Base-by-base conservation (phyloP, 2,329 filamentous ascomycete species). In the Ascochyta rabiei region DNA sequence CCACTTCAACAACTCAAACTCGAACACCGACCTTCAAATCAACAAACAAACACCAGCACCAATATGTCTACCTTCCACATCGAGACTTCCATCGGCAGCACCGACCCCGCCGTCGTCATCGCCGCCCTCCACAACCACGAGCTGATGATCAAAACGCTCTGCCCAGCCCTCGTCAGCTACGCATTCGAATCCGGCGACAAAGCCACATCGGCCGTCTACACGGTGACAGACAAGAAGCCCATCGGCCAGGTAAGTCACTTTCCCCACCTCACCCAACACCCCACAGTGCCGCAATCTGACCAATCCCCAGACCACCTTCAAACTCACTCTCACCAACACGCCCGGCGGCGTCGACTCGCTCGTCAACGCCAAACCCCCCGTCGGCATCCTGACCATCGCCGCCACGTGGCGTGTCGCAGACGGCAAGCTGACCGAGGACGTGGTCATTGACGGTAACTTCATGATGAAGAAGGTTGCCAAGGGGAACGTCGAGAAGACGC, bases 401-500 rank as follows among this genome's bases (percentile, higher is more conserved):
- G 72, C 72, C 16, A 71, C 74, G 55, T 76, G 75, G 74, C 64
- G 75, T 21, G 69, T 76, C 2, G 49, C n/a, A 4, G 62, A 62
- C 23, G 72, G 69, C 23, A 48, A 62, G 52, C 52, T 77, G 31
- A 63, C 57, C 21, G 75, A 77, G 61, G 72, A 76, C 21, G 71
- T 76, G 1, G 70, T 75, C n/a, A 75, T 77, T 44, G 75, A 77
- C 33, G 74, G 71, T 4, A 76, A 77, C 47, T 75, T 76, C 33
- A 69, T 76, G 68, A 75, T 75, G 70, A 76, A 76, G 70, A 75
- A 74, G 65, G 73, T 77, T 48, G 75, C 73, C 1, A 76, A 75
- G 66, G 70, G 65, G 1, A 76, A 74, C 46, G 72, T 76, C 1
- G 75, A 77, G 59, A 76, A 73, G 67, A 75, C 71, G 26, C 73